A percentile compares a stretch with the other conserved stretches of the same genome.
phyloP scores from a whole-genome alignment of 2,329 filamentous ascomycete genomes.

The Chalaropsis thielavioides region DNA sequence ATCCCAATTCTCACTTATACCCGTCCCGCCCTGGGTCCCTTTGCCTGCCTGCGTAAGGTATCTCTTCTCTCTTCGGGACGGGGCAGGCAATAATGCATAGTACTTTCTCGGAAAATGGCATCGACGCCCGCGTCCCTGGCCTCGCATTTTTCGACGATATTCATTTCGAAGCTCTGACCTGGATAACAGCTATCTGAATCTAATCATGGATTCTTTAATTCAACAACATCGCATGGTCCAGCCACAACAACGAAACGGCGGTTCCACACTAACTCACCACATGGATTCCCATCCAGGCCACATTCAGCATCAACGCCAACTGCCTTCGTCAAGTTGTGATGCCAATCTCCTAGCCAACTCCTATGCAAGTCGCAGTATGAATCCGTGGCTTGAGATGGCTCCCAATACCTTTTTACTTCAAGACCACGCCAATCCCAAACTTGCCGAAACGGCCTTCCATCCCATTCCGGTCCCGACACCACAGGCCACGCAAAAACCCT shows the following conservation, averaged over 20 bases:
- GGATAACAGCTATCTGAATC: background rate
- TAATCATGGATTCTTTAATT: constrained; percentile 13
- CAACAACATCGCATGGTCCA: constrained; percentile 13
- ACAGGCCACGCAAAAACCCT: background rate
- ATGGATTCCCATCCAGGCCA: background rate
- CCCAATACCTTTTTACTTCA: background rate
- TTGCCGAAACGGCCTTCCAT: background rate
- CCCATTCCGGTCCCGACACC: background rate
- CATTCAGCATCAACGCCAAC: background rate
- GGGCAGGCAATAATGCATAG: constrained; percentile 13
- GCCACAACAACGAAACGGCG: constrained; percentile 8
- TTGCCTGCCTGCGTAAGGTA: constrained; percentile 3
- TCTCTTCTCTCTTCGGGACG: constrained; percentile 10
- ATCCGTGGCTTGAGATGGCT: background rate
- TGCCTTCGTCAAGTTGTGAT: background rate
- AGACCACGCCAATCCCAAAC: background rate
- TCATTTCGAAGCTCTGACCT: constrained; percentile 4
- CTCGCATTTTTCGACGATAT: constrained; percentile 1
- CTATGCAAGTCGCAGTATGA: background rate
- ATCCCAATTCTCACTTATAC: background rate
- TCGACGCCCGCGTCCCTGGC: constrained; percentile 17
- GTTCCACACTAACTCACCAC: background rate
- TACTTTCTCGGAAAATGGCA: constrained; percentile 11
- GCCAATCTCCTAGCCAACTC: background rate
- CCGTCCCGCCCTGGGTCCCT: background rate